Evolutionary conservation across 1,139 yeast species (phyloP).

Genomic region (Kurtzmaniella quercitrusa): DNA sequence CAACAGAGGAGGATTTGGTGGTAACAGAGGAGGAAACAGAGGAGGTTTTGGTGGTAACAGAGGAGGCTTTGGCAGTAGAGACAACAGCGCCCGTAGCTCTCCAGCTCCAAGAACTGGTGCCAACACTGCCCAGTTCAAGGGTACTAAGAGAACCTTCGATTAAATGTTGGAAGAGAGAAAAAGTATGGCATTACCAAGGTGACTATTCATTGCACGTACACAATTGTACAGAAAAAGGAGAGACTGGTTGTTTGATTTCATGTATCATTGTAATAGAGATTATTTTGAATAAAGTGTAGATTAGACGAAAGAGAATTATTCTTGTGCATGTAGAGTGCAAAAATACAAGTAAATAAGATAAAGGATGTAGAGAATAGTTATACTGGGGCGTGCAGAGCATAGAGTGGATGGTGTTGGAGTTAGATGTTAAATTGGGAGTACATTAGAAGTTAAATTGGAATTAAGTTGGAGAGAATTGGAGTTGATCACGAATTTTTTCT

Average conservation of each 20-base stretch:
- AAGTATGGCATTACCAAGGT: neutral
- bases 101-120: conserved; percentile 59
- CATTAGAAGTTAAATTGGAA: too few species aligned
- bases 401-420: too few species aligned
- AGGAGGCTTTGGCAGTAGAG: conserved; percentile 30
- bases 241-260: neutral
- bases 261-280: neutral
- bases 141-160: conserved; percentile 77
- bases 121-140: conserved; percentile 60
- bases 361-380: too few species aligned
- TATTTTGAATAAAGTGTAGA: neutral
- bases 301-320: neutral
- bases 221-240: neutral
- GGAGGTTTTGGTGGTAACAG: conserved; percentile 25
- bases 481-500: too few species aligned
- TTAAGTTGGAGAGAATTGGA: too few species aligned
- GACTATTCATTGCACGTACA: neutral
- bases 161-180: conserved; percentile 21
- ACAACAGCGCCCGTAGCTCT: conserved; percentile 42
- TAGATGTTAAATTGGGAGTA: too few species aligned
- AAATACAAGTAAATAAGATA: too few species aligned
- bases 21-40: conserved; percentile 33
- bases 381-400: too few species aligned
- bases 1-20: conserved; percentile 27
- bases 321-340: neutral